These are phyloP conservation scores for Anthostomella pinea DNA, from an alignment of 2,329 filamentous ascomycete genomes.

Conservation along the genomic window DNA sequence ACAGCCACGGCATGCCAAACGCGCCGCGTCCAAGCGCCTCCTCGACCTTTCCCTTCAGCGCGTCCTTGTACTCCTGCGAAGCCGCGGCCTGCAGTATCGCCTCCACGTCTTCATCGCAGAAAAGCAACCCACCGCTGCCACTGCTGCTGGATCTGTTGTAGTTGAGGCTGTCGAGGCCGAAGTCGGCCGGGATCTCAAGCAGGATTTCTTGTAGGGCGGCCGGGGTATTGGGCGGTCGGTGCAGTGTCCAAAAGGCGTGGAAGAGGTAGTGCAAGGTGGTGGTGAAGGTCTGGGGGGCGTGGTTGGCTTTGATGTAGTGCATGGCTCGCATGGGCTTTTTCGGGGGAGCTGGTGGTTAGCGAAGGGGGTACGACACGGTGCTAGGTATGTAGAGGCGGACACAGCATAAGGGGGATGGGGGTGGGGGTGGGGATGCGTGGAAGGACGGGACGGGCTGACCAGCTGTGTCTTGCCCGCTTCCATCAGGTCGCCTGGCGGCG, in stretches of 20 bases:
- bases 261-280: conserved; percentile 55
- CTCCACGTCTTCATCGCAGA: conserved; percentile 50
- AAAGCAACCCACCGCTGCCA: conserved; percentile 35
- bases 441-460: conserved; percentile 6
- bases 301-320: conserved; percentile 61
- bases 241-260: conserved; percentile 54
- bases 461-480: conserved; percentile 43
- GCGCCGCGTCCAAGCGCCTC: conserved; percentile 63
- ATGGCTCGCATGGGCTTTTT: conserved; percentile 59
- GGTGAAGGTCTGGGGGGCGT: conserved; percentile 48
- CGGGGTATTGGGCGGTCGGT: conserved; percentile 18
- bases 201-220: conserved; percentile 16
- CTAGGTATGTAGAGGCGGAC: background rate
- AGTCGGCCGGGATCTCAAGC: conserved; percentile 10
- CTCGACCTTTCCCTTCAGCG: conserved; percentile 56
- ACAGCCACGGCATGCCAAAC: conserved; percentile 76
- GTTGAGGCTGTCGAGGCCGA: no score
- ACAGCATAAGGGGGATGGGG: background rate
- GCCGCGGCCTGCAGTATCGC: conserved; percentile 52
- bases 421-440: background rate
- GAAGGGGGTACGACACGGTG: background rate
- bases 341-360: background rate
- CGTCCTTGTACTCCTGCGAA: conserved; percentile 43
- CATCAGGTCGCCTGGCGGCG: conserved; percentile 44
- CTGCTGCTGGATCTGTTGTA: no score